Base-by-base conservation (phyloP, 2,329 filamentous ascomycete genomes). In the Penicillium digitatum region DNA sequence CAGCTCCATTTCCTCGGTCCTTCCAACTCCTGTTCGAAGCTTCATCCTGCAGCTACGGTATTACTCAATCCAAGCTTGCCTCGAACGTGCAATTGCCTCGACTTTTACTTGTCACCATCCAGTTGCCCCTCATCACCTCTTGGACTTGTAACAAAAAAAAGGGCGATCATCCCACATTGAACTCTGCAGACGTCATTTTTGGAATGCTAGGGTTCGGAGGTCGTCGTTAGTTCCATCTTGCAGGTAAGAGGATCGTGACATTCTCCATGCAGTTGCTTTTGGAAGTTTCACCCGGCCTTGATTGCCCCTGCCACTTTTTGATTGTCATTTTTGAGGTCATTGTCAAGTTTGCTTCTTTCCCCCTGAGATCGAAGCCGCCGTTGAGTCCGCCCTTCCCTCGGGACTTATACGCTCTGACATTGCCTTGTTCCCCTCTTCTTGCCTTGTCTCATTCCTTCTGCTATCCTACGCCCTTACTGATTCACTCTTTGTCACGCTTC, bases 121-220 rank as follows among this genome's bases (percentile, higher is more conserved):
- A 48, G 27, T 48, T 56, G 37, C 44, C 20, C 24, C 40, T 39
- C 48, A 38, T 55, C 55, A 57, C 48, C 52, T 57, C 49, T 64
- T 60, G 42, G 47, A 48, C 58, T 61, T 55, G 56, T 48, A 57
- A 46, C 51, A 52, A 57, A 59, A 60, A 39, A 40, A 49, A 45
- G 26, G 37, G 11, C 50, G 52, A 59, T 58, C 62, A 62, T 65
- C 55, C 60, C 62, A 62, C 62, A 47, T 63, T 64, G 56, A 59
- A 63, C 54, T 56, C 42, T 50, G 24, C 57, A 60, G 63, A 64
- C 62, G 59, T 65, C 59, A 63, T 64, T 60, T 60, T 62, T 65
- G 63, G 62, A 61, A 65, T 65, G 63, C 60, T 57, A 59, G 59
- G 56, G 42, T 52, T 58, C 37, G 31, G 53, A 61, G 50, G 34